These are phyloP conservation scores for Spencermartinsiella ligniputridi DNA, from an alignment of 1,139 yeast species.

Conservation along the genomic window DNA sequence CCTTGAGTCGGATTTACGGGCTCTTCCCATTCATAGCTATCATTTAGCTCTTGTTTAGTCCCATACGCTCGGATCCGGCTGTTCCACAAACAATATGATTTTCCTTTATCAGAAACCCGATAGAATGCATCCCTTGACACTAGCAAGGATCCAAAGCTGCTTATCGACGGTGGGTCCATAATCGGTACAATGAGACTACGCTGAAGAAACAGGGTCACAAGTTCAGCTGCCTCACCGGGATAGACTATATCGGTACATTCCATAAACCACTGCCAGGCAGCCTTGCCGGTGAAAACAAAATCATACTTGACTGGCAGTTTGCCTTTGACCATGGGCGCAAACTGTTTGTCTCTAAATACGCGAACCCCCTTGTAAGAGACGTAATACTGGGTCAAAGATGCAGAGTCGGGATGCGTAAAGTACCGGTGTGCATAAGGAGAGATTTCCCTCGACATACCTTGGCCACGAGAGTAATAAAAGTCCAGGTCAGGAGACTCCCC, in stretches of 20 bases:
- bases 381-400: slow-evolving; percentile 74
- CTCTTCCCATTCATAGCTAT: not conserved
- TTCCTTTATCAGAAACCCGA: slow-evolving; percentile 38
- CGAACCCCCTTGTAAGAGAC: slow-evolving; percentile 65
- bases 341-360: slow-evolving; percentile 41
- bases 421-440: slow-evolving; percentile 76
- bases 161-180: slow-evolving; percentile 10
- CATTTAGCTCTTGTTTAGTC: not conserved
- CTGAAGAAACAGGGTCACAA: slow-evolving; percentile 55
- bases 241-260: slow-evolving; percentile 77
- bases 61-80: not conserved
- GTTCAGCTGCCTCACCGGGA: slow-evolving; percentile 53
- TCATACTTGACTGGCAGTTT: slow-evolving; percentile 24
- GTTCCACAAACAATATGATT: slow-evolving; percentile 39
- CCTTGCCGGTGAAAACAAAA: slow-evolving; percentile 66
- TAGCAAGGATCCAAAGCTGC: slow-evolving; percentile 7
- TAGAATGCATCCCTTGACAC: slow-evolving; percentile 38
- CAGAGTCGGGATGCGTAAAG: slow-evolving; percentile 87
- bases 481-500: slow-evolving; percentile 11
- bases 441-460: slow-evolving; percentile 16
- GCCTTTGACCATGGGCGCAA: slow-evolving; percentile 5
- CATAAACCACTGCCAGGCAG: slow-evolving; percentile 79
- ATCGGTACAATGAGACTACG: slow-evolving; percentile 43
- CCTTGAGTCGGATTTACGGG: not conserved
- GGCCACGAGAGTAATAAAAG: slow-evolving; percentile 6